Conservation (phyloP, 2,329 filamentous ascomycete species). For the Orbilia oligospora region DNA sequence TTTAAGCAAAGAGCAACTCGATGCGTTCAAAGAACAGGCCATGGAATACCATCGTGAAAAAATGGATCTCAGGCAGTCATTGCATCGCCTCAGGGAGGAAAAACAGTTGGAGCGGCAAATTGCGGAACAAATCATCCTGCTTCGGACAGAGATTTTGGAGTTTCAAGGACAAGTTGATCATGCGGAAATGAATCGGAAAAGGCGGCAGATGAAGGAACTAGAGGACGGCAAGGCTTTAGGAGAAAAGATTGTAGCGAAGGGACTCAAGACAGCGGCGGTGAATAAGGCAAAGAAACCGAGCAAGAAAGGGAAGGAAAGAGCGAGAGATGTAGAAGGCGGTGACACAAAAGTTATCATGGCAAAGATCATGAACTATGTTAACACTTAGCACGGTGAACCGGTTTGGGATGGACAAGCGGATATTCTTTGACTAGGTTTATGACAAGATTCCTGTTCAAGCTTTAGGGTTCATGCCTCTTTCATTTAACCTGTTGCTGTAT, state of each 20-base stretch:
- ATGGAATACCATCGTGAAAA: constrained; percentile 37
- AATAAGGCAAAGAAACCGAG: constrained; percentile 45
- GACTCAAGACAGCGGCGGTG: constrained; percentile 21
- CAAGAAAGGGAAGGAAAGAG: constrained; percentile 58
- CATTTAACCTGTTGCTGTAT: not conserved
- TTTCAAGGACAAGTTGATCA: constrained; percentile 42
- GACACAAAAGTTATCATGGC: constrained; percentile 37
- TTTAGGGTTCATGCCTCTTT: not conserved
- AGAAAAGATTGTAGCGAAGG: constrained; percentile 26
- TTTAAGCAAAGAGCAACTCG: constrained; percentile 33
- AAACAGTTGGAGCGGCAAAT: constrained; percentile 53
- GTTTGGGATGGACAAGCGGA: too few relatives aligned
- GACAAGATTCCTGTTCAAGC: not conserved
- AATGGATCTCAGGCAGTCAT: constrained; percentile 50
- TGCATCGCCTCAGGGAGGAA: constrained; percentile 47
- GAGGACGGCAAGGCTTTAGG: constrained; percentile 13
- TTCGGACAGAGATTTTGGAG: constrained; percentile 41
- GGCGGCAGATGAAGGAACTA: constrained; percentile 33
- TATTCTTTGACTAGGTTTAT: not conserved
- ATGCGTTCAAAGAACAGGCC: constrained; percentile 39
- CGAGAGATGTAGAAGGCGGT: constrained; percentile 24
- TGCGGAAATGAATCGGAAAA: constrained; percentile 31
- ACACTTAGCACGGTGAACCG: constrained; percentile 24
- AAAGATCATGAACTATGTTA: constrained; percentile 48
- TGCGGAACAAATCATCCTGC: constrained; percentile 53